Base-by-base conservation (phyloP, 805 yeast genomes). In the Candida coleopterorum region DNA sequence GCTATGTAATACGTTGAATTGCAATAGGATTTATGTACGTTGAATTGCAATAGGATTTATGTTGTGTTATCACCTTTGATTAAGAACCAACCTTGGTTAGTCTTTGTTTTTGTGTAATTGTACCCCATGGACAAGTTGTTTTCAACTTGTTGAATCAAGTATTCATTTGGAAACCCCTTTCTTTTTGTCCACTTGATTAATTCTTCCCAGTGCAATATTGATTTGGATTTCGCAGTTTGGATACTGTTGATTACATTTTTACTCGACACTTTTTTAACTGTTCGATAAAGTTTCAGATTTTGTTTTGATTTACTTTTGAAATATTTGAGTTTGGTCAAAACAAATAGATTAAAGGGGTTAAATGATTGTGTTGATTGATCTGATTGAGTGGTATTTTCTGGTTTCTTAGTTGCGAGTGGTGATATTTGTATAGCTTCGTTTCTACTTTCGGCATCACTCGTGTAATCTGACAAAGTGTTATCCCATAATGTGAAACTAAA, bases 401-500 rank as follows among this genome's bases (percentile, higher is more conserved):
- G 15, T 15, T n/a, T n/a, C n/a, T n/a, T n/a, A n/a, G n/a, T n/a
- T n/a, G n/a, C n/a, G n/a, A n/a, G n/a, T n/a, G n/a, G n/a, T n/a
- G n/a, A n/a, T n/a, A n/a, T n/a, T n/a, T n/a, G n/a, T n/a, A n/a
- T n/a, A n/a, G n/a, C n/a, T n/a, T n/a, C n/a, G n/a, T n/a, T n/a
- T n/a, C n/a, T n/a, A n/a, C 9, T 14, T 9, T 26, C 18, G 15
- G 21, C 23, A 4, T 25, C 25, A 18, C 15, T 18, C 12, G 17
- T 21, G n/a, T 24, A 20, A 11, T 21, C 15, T 22, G 29, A 3
- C 10, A 38, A n/a, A 5, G 18, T 27, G 6, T 38, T 32, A 20
- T 38, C 41, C 27, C 34, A 38, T 21, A 34, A 33, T 3, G 30
- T 33, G 18, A 29, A 38, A 15, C 41, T 38, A 34, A 34, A 38